These are phyloP conservation scores for Mrakia frigida DNA, from an alignment of 768 basidiomycete species.

Conservation along the genomic window DNA sequence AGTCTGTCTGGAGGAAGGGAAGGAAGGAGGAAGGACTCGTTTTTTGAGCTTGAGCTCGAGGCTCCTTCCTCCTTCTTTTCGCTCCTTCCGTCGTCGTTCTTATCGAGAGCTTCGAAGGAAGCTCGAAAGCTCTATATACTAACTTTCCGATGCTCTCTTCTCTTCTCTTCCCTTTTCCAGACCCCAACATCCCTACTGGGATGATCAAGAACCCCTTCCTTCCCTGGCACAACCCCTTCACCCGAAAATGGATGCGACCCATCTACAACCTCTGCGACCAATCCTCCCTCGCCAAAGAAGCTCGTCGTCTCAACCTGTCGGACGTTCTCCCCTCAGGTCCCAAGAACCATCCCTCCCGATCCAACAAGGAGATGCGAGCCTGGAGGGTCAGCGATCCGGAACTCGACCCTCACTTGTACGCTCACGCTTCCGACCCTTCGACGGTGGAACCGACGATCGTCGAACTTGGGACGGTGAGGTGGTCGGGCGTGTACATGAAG, in stretches of 20 bases:
- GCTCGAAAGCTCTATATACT: neutral
- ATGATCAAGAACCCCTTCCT: constrained; percentile 30
- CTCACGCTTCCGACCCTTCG: neutral
- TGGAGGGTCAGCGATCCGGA: neutral
- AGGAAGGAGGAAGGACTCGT: neutral
- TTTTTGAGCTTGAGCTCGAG: neutral
- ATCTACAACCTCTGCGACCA: constrained; percentile 18
- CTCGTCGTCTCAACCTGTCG: constrained; percentile 7
- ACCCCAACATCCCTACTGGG: constrained; percentile 18
- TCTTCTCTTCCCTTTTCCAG: neutral
- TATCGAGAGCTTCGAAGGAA: neutral
- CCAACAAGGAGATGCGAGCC: constrained; percentile 12
- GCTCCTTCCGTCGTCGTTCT: neutral
- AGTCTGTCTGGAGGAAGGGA: neutral
- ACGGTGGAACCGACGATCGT: neutral
- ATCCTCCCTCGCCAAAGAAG: constrained; percentile 4
- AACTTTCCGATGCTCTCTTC: neutral
- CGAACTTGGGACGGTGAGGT: constrained; percentile 23
- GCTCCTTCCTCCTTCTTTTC: neutral
- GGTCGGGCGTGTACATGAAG: constrained; percentile 23
- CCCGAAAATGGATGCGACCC: constrained; percentile 3
- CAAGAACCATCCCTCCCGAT: constrained; percentile 22
- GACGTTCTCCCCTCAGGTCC: constrained; percentile 32
- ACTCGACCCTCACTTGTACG: neutral
- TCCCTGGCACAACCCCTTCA: constrained; percentile 24